Evolutionary conservation across 805 yeast genomes (phyloP), one percentile per base, ranked within the genome.

Genomic region (Blastobotrys peoriensis): DNA sequence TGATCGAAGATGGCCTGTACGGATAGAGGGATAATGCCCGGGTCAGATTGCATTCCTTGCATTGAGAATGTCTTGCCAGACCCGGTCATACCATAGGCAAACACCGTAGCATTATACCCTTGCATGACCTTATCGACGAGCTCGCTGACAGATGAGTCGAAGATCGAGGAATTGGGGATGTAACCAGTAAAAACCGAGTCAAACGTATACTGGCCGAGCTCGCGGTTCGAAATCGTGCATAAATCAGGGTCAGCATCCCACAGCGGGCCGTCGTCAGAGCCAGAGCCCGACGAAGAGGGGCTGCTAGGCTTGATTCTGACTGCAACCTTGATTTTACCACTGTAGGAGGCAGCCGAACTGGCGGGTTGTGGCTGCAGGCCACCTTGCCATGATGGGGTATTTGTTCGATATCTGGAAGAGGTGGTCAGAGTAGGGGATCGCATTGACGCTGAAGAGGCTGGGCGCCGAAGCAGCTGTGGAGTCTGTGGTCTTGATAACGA

Each of bases 51-150:
- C 21, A 71, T 68, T 23, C 95, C 96, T 50, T 81, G 81, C 95
- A 87, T 87, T 2, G 95, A 77, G 59, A 76, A 80, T 0, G 96
- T 87, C 62, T 87, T 87, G 8, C 96, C 96, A 1, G 94, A 83
- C 0, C 96, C 96, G 0, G 96, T 87, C 87, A 85, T 85, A 28
- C 96, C 96, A 57, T 87, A 87, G 0, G 98, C 97, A 61, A 91
- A 87, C 0, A 89, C 78, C 0, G 96, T 88, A 13, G 89, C 89
- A 57, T 87, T 87, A 62, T 67, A 89, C 0, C 96, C 96, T 13
- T 79, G 80, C 54, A 73, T 71, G 49, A 76, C 78, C 60, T 72
- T 76, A 50, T 58, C 67, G 33, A 73, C 79, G 62, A 74, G 72
- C 28, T 69, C 77, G 53, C 58, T 71, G 39, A 78, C 94, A 40